Base-by-base conservation (phyloP, 345 rosid genomes). In the Hibiscus mutabilis region DNA sequence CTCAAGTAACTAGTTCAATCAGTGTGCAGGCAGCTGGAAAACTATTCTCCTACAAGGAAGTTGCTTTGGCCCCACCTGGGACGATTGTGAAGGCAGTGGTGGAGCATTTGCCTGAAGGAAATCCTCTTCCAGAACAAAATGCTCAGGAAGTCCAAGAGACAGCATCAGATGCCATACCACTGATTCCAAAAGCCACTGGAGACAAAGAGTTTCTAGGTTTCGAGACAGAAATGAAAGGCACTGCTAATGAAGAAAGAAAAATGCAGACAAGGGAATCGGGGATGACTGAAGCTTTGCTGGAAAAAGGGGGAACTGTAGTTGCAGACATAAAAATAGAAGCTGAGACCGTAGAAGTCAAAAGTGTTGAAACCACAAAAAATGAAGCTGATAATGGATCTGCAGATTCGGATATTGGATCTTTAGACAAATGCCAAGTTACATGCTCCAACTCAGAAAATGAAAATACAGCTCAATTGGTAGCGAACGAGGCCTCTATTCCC, bases 21-120 rank as follows among this genome's bases (percentile, higher is more conserved):
- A 86, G 80, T 71, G 84, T 84, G 73, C 88, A 86, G 75, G 89
- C 92, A 71, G 86, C 87, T 70, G 99, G 99, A 78, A 95, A 87
- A 76, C 82, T 85, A 42, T 92, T 95, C 83, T 90, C 99, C 78
- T 95, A 95, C 78, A 95, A 95, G 80, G 99, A 95, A 84, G 99
- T 95, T 78, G 99, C 99, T 64, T 76, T 92, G 81, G 97, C 97
- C 60, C 97, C 96, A 58, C 99, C 96, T 35, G 99, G 99, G 74
- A 88, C 97, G 19, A 89, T 95, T 78, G 97, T 70, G 24, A 95
- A 91, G 85, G 84, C 87, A 37, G 97, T 86, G 72, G 77, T 92
- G 15, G 97, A 90, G 77, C 88, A 87, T 77, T 76, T 82, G 79
- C 88, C 97, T 35, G 80, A 86, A 79, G 91, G 66, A 72, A 78